Percentiles rank a stretch among this genome's conserved stretches.
Conservation (phyloP, 2,329 filamentous ascomycete species). For the Talaromyces sp. region DNA sequence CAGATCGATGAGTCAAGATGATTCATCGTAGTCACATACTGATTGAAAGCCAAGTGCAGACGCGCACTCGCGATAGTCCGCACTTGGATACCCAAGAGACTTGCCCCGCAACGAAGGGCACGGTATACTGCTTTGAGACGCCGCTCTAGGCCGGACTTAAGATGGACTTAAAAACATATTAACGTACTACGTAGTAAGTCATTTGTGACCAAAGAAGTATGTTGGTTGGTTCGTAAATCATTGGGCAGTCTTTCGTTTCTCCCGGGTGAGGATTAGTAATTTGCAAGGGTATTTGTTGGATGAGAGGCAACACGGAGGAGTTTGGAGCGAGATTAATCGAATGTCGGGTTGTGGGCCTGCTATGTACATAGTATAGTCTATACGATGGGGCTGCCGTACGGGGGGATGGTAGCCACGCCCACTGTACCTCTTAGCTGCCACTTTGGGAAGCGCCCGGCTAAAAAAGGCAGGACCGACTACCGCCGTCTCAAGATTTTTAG, state of each 20-base stretch:
- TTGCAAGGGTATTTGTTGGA: background rate
- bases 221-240: background rate
- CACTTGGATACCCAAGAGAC: background rate
- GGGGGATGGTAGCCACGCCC: background rate
- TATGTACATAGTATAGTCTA: background rate
- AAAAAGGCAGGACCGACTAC: background rate
- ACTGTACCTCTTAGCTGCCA: background rate
- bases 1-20: slow-evolving; percentile 2
- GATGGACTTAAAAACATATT: too few species aligned
- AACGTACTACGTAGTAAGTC: background rate
- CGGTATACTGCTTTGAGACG: background rate
- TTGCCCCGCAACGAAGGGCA: background rate
- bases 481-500: background rate
- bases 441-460: background rate
- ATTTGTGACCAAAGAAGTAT: background rate
- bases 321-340: background rate
- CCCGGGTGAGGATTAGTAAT: background rate
- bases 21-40: background rate
- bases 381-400: background rate
- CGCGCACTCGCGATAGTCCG: background rate
- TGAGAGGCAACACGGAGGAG: background rate
- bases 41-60: background rate
- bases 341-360: background rate
- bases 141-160: background rate
- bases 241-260: background rate